Conservation (phyloP, 129 eudicot species). For the Arctium lappa region DNA sequence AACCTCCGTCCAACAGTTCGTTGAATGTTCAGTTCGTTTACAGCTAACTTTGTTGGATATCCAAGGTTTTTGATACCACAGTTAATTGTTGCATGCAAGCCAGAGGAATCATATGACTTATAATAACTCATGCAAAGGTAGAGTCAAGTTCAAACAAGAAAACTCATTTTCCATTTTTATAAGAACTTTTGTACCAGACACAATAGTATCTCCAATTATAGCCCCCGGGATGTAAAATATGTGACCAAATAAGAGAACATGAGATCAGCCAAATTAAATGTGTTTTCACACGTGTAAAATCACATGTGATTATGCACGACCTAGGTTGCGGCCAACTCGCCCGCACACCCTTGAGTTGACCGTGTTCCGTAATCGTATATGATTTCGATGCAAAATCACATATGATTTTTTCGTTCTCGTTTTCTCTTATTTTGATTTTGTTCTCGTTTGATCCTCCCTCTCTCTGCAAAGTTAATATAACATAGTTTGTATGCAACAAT, state of each 20-base stretch:
- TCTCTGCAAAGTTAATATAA: neutral
- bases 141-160: too few relatives aligned
- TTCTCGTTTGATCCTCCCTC: neutral
- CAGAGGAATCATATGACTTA: neutral
- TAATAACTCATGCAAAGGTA: too few relatives aligned
- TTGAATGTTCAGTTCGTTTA: too few relatives aligned
- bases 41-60: neutral
- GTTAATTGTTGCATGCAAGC: neutral
- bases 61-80: neutral
- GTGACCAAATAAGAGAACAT: too few relatives aligned
- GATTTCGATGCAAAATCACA: neutral
- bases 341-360: too few relatives aligned
- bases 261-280: too few relatives aligned
- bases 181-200: too few relatives aligned
- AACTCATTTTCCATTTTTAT: too few relatives aligned
- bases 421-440: neutral
- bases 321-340: too few relatives aligned
- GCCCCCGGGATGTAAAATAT: too few relatives aligned
- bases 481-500: neutral
- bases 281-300: neutral
- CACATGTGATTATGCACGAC: neutral
- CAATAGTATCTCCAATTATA: too few relatives aligned
- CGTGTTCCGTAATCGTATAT: neutral
- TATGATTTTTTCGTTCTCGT: neutral
- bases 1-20: neutral